phyloP scores from a whole-genome alignment of 805 yeast genomes.

The Myxozyma sirexii region DNA sequence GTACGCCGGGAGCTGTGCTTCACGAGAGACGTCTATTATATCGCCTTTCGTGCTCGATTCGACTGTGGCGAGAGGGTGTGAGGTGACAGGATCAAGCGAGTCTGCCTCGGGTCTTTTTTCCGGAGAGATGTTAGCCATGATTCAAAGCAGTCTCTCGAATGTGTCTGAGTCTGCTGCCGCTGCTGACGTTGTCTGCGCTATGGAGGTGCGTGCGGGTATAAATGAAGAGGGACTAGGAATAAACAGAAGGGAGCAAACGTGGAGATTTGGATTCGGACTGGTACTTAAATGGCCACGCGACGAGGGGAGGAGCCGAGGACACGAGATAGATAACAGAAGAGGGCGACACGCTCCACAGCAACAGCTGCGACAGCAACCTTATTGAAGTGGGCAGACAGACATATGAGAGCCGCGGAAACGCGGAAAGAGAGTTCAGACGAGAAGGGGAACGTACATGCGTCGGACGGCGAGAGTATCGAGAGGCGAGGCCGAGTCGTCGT shows the following conservation, averaged over 20 bases:
- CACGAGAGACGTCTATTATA: neutral
- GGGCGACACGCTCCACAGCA: neutral
- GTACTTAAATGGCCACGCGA: neutral
- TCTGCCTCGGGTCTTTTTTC: slow-evolving; percentile 23
- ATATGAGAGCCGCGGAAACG: neutral
- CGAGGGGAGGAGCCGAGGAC: neutral
- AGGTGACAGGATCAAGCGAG: neutral
- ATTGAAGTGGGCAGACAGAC: neutral
- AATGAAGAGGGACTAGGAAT: neutral
- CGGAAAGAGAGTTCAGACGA: neutral
- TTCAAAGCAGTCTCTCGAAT: neutral
- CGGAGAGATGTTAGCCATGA: slow-evolving; percentile 16
- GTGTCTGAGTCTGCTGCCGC: neutral
- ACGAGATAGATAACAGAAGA: neutral
- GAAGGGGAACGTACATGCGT: slow-evolving; percentile 10
- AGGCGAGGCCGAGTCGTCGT: slow-evolving; percentile 16
- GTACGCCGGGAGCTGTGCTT: neutral
- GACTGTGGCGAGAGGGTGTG: slow-evolving; percentile 16
- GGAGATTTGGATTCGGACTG: slow-evolving; percentile 1
- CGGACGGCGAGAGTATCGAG: slow-evolving; percentile 21
- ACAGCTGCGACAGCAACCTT: neutral
- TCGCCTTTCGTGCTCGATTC: slow-evolving; percentile 11
- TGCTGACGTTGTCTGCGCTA: neutral
- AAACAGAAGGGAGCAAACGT: neutral
- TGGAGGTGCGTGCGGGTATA: neutral